These are phyloP conservation scores for Berberis thunbergii DNA, from an alignment of 164 flowering plant species.

Conservation along the genomic window DNA sequence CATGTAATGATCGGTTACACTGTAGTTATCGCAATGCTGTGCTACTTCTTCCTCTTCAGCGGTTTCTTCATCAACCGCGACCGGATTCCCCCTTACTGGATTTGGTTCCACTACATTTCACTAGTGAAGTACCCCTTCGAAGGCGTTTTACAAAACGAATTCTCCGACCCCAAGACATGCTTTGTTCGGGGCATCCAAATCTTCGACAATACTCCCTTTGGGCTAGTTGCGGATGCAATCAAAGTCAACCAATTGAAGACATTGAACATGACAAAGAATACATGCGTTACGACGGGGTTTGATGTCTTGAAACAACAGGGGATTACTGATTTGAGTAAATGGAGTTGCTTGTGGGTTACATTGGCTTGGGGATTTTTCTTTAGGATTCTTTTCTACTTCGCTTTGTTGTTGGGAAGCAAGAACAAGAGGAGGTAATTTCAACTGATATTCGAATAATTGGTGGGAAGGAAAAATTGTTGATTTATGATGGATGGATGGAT, in stretches of 20 bases:
- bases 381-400: constrained; percentile 60
- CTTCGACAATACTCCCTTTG: constrained; percentile 76
- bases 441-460: no score
- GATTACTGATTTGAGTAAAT: constrained; percentile 51
- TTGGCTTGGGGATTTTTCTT: constrained; percentile 79
- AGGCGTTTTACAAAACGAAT: constrained; percentile 70
- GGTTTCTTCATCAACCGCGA: constrained; percentile 85
- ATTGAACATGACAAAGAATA: constrained; percentile 34
- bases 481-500: no score
- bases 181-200: constrained; percentile 74
- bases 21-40: constrained; percentile 67
- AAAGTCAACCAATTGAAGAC: constrained; percentile 37
- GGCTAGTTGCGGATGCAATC: constrained; percentile 28
- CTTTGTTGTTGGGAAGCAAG: constrained; percentile 57
- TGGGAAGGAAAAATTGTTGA: no score
- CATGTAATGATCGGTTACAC: constrained; percentile 83
- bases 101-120: constrained; percentile 90
- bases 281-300: constrained; percentile 53
- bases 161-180: constrained; percentile 44
- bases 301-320: constrained; percentile 55
- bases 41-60: constrained; percentile 82
- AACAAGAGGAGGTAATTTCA: constrained; percentile 48
- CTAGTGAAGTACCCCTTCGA: constrained; percentile 85
- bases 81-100: constrained; percentile 75
- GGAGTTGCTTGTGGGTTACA: constrained; percentile 66